Evolutionary conservation across 768 basidiomycete species (phyloP).

Genomic region (Hydnomerulius pinastri): DNA sequence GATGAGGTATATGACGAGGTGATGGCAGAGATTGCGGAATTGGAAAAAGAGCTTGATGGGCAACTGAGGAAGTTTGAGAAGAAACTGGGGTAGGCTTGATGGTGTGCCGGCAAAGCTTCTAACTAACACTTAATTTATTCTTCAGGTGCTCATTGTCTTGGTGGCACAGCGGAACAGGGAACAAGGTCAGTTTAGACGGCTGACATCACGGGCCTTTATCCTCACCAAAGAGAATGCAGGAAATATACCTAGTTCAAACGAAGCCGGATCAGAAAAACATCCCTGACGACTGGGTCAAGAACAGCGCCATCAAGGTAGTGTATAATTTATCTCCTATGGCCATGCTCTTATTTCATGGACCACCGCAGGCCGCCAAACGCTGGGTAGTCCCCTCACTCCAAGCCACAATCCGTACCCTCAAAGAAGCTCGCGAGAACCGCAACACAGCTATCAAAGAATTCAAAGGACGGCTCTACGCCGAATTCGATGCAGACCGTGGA

Average conservation of each 20-base stretch:
- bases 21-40: constrained; percentile 61
- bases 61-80: constrained; percentile 67
- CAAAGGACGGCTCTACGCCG: constrained; percentile 72
- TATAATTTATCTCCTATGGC: not conserved
- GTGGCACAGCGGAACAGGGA: constrained; percentile 82
- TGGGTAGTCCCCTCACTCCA: constrained; percentile 78
- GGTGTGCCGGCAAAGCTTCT: constrained; percentile 8
- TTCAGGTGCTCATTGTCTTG: constrained; percentile 53
- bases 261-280: constrained; percentile 58
- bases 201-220: not conserved
- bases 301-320: constrained; percentile 73
- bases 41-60: constrained; percentile 74
- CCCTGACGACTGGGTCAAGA: constrained; percentile 86
- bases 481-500: constrained; percentile 80
- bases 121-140: constrained; percentile 22
- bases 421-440: constrained; percentile 92
- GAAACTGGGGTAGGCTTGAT: constrained; percentile 55
- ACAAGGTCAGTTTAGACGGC: constrained; percentile 53
- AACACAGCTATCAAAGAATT: constrained; percentile 81
- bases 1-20: constrained; percentile 84
- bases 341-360: not conserved
- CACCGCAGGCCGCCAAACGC: constrained; percentile 62
- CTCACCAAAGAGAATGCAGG: constrained; percentile 49
- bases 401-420: constrained; percentile 72
- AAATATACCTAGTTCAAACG: constrained; percentile 88